Percentiles rank a stretch among this genome's conserved stretches.
phyloP scores from a whole-genome alignment of 2,329 filamentous ascomycete species.

The Canariomyces notabilis region DNA sequence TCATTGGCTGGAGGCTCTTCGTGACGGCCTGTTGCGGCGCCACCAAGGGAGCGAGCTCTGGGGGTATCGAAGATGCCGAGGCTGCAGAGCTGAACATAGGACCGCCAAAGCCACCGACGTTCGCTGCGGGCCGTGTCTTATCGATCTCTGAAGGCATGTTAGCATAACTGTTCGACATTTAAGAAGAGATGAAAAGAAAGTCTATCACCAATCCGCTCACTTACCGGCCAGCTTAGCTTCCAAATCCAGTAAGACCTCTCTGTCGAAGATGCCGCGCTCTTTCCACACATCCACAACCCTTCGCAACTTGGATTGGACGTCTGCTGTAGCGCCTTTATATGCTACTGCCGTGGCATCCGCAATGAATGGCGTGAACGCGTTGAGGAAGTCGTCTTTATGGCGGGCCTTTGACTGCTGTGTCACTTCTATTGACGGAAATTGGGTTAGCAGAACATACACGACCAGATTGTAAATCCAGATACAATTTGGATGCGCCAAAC shows the following conservation, averaged over 20 bases:
- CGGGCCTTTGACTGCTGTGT: conserved; percentile 93
- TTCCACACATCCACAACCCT: conserved; percentile 94
- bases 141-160: conserved; percentile 50
- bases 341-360: conserved; percentile 86
- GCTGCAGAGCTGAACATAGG: conserved; percentile 64
- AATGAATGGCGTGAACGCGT: conserved; percentile 86
- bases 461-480: conserved; percentile 18
- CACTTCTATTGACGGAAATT: conserved; percentile 59
- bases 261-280: conserved; percentile 77
- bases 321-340: conserved; percentile 81
- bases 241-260: conserved; percentile 71
- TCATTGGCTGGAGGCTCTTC: conserved; percentile 66
- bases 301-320: conserved; percentile 81
- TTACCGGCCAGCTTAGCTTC: conserved; percentile 75
- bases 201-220: conserved; percentile 22
- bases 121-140: conserved; percentile 50
- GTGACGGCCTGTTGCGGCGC: conserved; percentile 67
- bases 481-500: not conserved
- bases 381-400: conserved; percentile 85
- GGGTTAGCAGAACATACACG: conserved; percentile 9
- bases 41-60: conserved; percentile 72
- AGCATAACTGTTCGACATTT: conserved; percentile 12
- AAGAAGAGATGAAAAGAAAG: not conserved
- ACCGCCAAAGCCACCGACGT: conserved; percentile 46
- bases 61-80: conserved; percentile 55